Percentiles rank a stretch among this genome's conserved stretches.
These are phyloP conservation scores for Penicilliopsis zonata DNA, from an alignment of 495 filamentous ascomycete species.

Conservation along the genomic window DNA sequence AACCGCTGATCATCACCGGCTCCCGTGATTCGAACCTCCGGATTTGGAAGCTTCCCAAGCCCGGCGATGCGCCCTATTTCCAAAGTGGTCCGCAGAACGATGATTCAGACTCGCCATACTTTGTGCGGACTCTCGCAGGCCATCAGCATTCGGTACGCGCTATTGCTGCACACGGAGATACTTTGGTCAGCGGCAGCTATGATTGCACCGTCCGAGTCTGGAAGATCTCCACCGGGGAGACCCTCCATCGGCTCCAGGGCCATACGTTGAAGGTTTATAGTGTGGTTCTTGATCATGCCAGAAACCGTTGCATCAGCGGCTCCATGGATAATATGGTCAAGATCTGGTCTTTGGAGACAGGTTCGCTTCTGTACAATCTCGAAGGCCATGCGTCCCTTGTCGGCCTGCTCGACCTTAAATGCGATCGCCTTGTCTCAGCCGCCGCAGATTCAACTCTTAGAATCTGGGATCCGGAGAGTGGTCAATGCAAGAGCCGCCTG, in stretches of 20 bases:
- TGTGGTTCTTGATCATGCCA: conserved; percentile 83
- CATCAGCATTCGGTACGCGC: conserved; percentile 95
- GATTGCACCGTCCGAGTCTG: conserved; percentile 94
- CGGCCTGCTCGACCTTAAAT: conserved; percentile 75
- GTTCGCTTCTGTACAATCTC: conserved; percentile 72
- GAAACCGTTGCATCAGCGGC: conserved; percentile 92
- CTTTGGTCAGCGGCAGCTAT: conserved; percentile 97
- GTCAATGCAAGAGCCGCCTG: conserved; percentile 78
- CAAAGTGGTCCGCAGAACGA: conserved; percentile 63
- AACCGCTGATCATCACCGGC: conserved; percentile 92
- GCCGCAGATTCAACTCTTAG: conserved; percentile 90
- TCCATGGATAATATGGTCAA: conserved; percentile 98
- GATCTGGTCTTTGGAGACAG: conserved; percentile 94
- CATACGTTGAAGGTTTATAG: conserved; percentile 95
- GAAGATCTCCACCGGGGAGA: conserved; percentile 92
- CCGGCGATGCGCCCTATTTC: conserved; percentile 59
- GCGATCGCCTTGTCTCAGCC: conserved; percentile 84
- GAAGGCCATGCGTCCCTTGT: conserved; percentile 93
- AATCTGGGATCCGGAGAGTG: conserved; percentile 94
- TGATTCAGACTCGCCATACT: conserved; percentile 85
- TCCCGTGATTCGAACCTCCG: conserved; percentile 90
- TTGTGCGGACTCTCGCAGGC: conserved; percentile 74
- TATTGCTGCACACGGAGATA: conserved; percentile 91
- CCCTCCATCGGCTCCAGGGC: conserved; percentile 74
- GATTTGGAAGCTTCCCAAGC: conserved; percentile 91